phyloP scores from a whole-genome alignment of 148 eudicot species.

The Limonium bicolor region DNA sequence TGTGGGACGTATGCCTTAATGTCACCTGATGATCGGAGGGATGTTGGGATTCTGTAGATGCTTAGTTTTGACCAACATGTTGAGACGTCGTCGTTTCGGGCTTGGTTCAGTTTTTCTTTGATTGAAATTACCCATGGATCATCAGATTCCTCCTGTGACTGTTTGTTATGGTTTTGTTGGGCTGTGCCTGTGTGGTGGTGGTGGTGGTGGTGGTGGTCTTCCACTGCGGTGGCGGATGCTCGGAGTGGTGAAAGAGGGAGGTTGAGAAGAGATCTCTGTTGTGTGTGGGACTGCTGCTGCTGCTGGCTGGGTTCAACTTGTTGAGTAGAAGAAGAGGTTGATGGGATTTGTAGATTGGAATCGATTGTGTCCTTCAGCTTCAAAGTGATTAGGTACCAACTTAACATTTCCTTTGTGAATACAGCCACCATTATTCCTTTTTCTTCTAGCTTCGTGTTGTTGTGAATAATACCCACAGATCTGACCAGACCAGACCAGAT shows the following conservation, averaged over 20 bases:
- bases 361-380: conserved; percentile 75
- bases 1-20: conserved; percentile 66
- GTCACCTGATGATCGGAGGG: conserved; percentile 36
- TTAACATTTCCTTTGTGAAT: conserved; percentile 82
- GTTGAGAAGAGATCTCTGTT: too few relatives aligned
- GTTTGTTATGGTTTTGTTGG: neutral
- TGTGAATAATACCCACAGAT: too few relatives aligned
- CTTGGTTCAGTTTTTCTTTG: conserved; percentile 45
- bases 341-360: conserved; percentile 24
- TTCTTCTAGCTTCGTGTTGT: neutral
- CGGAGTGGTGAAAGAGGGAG: too few relatives aligned
- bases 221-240: conserved; percentile 7
- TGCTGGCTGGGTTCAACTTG: conserved; percentile 14
- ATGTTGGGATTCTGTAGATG: conserved; percentile 63
- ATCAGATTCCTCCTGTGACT: conserved; percentile 27
- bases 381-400: conserved; percentile 85
- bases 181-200: neutral
- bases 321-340: conserved; percentile 8
- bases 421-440: conserved; percentile 67
- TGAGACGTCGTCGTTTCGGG: conserved; percentile 32
- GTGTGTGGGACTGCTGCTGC: conserved; percentile 3
- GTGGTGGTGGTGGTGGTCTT: neutral
- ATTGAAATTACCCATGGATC: conserved; percentile 58
- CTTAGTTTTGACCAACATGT: conserved; percentile 47
- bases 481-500: too few relatives aligned